These are phyloP conservation scores for Berkeleyomyces basicola DNA, from an alignment of 2,329 filamentous ascomycete genomes.

Conservation along the genomic window DNA sequence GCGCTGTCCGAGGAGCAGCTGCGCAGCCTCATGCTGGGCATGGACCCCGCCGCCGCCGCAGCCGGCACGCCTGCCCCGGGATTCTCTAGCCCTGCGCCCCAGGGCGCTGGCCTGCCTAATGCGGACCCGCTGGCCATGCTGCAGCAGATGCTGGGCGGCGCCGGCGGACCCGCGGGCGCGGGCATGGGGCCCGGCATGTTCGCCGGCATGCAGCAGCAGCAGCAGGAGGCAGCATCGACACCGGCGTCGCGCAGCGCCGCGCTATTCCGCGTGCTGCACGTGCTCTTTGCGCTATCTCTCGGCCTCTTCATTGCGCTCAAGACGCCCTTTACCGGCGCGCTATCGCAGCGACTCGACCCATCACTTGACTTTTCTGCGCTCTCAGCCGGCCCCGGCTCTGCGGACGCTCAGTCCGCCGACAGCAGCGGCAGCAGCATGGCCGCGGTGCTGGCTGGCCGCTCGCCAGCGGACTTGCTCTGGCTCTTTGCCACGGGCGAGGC, in stretches of 20 bases:
- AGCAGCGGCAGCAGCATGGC: no score
- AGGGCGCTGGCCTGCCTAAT: slow-evolving; percentile 9
- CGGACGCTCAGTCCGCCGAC: slow-evolving; percentile 19
- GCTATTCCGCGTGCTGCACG: slow-evolving; percentile 60
- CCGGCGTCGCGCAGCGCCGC: slow-evolving; percentile 22
- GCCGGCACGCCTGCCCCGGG: slow-evolving; percentile 16
- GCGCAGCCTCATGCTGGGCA: slow-evolving; percentile 46
- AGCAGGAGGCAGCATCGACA: slow-evolving; percentile 19
- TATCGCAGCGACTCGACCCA: slow-evolving; percentile 34
- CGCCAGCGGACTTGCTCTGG: slow-evolving; percentile 45
- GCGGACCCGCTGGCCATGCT: slow-evolving; percentile 38
- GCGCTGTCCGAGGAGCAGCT: slow-evolving; percentile 40
- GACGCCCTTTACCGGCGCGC: slow-evolving; percentile 52
- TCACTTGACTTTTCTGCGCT: slow-evolving; percentile 17
- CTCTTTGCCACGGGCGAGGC: slow-evolving; percentile 67
- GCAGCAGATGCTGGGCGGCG: slow-evolving; percentile 49
- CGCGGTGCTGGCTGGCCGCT: background rate
- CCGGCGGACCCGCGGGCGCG: slow-evolving; percentile 16
- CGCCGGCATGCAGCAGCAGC: slow-evolving; percentile 23
- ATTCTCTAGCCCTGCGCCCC: slow-evolving; percentile 8
- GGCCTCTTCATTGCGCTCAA: slow-evolving; percentile 53
- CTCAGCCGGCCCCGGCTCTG: slow-evolving; percentile 16
- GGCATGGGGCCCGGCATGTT: slow-evolving; percentile 24
- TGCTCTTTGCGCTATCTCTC: slow-evolving; percentile 51
- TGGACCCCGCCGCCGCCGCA: slow-evolving; percentile 26